Evolutionary conservation across 768 basidiomycete species (phyloP), one percentile per base, ranked within the genome.

Genomic region (Xerocomus brunneocitrinus): DNA sequence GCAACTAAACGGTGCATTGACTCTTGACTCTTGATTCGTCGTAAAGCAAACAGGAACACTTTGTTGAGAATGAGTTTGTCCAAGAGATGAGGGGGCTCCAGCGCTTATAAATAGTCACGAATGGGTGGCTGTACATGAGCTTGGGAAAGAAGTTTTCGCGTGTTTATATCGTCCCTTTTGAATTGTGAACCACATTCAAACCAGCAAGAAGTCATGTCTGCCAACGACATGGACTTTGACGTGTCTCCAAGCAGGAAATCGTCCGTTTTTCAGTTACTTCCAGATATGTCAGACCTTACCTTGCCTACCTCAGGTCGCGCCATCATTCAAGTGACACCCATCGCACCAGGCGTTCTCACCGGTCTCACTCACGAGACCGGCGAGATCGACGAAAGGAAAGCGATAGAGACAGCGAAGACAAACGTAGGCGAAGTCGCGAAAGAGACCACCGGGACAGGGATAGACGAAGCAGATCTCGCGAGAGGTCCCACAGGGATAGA

Each of bases 261-360:
- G 84, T 87, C 62, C 52, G 83, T 65, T 39, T 76, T 25, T 56
- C 50, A 52, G 27, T 41, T 42, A 44, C 42, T 47, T 34, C 24
- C 30, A 49, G 36, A 40, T 16, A 2, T 50, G 6, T 19, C 8
- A 25, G 9, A 24, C 38, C 55, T 58, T 2, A 60, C 55, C 48
- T 14, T 52, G 50, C 30, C 42, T 34, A 45, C 44, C 13, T 35
- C 54, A 84, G 84, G 52, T 85, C 84, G 56, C 83, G 87, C 61
- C 85, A 85, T 65, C 81, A 82, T 67, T 89, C 89, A 3, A 83
- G 83, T 35, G 88, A 89, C 66, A 91, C 88, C 9, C 81, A 83
- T 59, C 82, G 80, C 41, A 89, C 87, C 22, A 79, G 76, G 59
- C 79, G 79, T 54, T 90, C 88, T 44, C 87, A 89, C 62, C 77